Base-by-base conservation (phyloP, 306 rosid genomes). In the Heteromeles arbutifolia region DNA sequence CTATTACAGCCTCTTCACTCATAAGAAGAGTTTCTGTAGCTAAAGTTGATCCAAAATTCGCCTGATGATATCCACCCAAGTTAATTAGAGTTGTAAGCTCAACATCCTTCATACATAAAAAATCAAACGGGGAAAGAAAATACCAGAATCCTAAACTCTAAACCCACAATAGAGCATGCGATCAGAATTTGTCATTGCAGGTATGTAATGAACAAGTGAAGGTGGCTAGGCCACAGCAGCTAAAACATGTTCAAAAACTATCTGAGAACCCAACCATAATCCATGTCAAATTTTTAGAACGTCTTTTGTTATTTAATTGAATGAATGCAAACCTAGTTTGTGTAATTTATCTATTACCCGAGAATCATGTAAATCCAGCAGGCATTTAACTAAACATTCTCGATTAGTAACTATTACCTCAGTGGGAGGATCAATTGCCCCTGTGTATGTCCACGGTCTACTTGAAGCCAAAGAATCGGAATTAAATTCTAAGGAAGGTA, bases 1-100 rank as follows among this genome's bases (percentile, higher is more conserved):
- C 89, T 80, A 95, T 86, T 12, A 86, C 84, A 21, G 96, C 97
- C 80, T 95, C 97, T 84, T 95, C 97, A 83, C 88, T 87, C 19
- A 88, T 85, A 39, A 95, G 78, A 74, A 92, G 96, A 32, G 90
- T 87, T 78, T 93, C 95, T 3, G 91, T 73, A 52, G 92, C 85
- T 58, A 92, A 76, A 62, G 92, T 81, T 81, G 91, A 86, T 81
- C 86, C 85, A 80, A 84, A 74, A 75, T 74, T 85, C 48, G 71
- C 90, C 97, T 91, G 88, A 29, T 70, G 53, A 85, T 56, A 75
- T 68, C 48, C 77, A 81, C 21, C 28, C 63, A 63, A 81, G 65
- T 72, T 59, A 50, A 58, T 79, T 77, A 79, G 81, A 69, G 48
- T 65, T 65, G 4, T 57, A 48, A 57, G 48, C 44, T 66, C 41